Evolutionary conservation across 75 land plant genomes (phyloP).

Genomic region (Pseudotsuga menziesii): DNA sequence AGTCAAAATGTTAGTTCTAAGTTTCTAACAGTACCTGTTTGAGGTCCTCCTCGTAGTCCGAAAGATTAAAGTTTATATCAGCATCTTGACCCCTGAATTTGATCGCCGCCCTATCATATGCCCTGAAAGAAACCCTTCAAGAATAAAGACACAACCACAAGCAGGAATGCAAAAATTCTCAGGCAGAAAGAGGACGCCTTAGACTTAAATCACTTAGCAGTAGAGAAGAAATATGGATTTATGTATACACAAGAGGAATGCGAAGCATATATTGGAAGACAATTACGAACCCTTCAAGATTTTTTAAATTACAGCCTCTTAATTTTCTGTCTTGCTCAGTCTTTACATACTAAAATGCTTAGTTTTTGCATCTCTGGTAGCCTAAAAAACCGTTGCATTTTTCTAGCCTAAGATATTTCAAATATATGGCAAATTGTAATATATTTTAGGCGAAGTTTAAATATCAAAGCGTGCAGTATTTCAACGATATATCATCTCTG

Average conservation of each 20-base stretch:
- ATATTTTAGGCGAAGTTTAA: no score
- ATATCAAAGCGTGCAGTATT: no score
- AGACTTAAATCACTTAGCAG: not conserved
- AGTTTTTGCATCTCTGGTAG: no score
- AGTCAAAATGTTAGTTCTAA: no score
- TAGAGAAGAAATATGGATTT: not conserved
- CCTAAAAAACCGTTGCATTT: no score
- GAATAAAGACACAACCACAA: not conserved
- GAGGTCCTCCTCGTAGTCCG: constrained; percentile 80
- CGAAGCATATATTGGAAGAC: no score
- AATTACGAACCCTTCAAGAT: no score
- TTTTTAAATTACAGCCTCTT: no score
- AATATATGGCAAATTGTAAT: no score
- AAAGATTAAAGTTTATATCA: constrained; percentile 81
- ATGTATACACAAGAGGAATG: not conserved
- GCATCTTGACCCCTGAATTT: constrained; percentile 84
- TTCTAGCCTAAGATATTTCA: no score
- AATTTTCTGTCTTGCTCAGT: no score
- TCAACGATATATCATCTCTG: no score
- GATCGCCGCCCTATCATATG: constrained; percentile 90
- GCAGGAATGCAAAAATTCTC: not conserved
- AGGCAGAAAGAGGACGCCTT: not conserved
- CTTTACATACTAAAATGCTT: not conserved
- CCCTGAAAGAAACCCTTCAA: constrained; percentile 36
- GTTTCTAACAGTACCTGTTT: constrained; percentile 52